phyloP scores from a whole-genome alignment of 495 filamentous ascomycete genomes.

The Hypoxylon lenormandii region DNA sequence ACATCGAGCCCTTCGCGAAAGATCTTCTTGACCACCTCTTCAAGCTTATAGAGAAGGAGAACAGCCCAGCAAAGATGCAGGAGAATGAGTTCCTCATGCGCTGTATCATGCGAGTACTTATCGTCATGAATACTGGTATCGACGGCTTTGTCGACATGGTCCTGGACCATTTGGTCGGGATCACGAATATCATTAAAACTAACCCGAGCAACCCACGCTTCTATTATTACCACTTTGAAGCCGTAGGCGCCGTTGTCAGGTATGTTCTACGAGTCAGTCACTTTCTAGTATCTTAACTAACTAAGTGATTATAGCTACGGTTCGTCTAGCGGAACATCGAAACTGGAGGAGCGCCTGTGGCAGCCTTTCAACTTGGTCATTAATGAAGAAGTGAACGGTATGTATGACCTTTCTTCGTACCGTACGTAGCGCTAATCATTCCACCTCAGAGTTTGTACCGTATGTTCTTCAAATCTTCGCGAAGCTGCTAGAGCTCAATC shows the following conservation, averaged over 20 bases:
- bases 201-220: constrained; percentile 98
- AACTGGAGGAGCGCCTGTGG: constrained; percentile 82
- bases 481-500: constrained; percentile 84
- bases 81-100: constrained; percentile 99
- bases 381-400: constrained; percentile 81
- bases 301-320: constrained; percentile 70
- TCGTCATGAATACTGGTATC: constrained; percentile 86
- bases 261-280: constrained; percentile 47
- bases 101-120: constrained; percentile 95
- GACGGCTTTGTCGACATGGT: constrained; percentile 76
- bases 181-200: constrained; percentile 85
- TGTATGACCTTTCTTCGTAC: constrained; percentile 29
- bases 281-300: constrained; percentile 30
- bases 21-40: constrained; percentile 94
- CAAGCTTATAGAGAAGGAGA: constrained; percentile 82
- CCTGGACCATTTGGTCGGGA: constrained; percentile 80
- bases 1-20: constrained; percentile 81
- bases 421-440: constrained; percentile 26
- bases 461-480: constrained; percentile 97
- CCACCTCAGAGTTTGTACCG: constrained; percentile 82
- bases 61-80: constrained; percentile 88
- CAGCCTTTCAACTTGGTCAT: constrained; percentile 80
- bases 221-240: constrained; percentile 98
- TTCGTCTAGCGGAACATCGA: constrained; percentile 66
- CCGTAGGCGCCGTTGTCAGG: constrained; percentile 91